phyloP scores from a whole-genome alignment of 192 early-diverging fungal species.

The Coemansia sp. region DNA sequence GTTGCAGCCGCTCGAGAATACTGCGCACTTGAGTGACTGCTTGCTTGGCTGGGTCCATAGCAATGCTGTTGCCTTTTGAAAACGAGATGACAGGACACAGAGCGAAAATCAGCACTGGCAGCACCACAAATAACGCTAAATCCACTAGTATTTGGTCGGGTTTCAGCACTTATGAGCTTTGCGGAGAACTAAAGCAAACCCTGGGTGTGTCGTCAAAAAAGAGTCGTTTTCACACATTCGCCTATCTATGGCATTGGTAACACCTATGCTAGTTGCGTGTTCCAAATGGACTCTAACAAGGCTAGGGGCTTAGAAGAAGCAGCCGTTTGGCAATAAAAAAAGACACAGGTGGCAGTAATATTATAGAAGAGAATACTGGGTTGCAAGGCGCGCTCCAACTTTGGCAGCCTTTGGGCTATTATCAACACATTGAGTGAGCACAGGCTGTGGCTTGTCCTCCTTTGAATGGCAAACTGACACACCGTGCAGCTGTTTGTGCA shows the following conservation, averaged over 20 bases:
- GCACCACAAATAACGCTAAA: no score
- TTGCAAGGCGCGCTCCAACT: background rate
- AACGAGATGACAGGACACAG: background rate
- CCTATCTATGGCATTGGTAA: background rate
- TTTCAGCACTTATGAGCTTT: slow-evolving; percentile 3
- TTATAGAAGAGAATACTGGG: background rate
- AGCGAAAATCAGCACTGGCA: background rate
- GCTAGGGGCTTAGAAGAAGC: background rate
- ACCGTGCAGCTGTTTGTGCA: background rate
- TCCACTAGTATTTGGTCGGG: background rate
- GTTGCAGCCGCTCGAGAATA: slow-evolving; percentile 16
- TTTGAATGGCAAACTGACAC: background rate
- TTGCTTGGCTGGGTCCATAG: background rate
- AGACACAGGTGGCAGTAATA: background rate
- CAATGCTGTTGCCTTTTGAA: background rate
- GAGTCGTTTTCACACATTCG: no score
- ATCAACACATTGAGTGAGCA: background rate
- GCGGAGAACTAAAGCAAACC: background rate
- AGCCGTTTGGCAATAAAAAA: no score
- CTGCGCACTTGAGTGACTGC: slow-evolving; percentile 16
- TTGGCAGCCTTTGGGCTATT: background rate
- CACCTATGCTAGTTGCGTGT: background rate
- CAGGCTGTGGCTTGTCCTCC: background rate
- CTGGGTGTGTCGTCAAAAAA: no score
- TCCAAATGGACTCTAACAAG: background rate